Percentiles rank a stretch among this genome's conserved stretches.
These are phyloP conservation scores for Xylaria sp. DNA, from an alignment of 2,329 filamentous ascomycete genomes.

Conservation along the genomic window DNA sequence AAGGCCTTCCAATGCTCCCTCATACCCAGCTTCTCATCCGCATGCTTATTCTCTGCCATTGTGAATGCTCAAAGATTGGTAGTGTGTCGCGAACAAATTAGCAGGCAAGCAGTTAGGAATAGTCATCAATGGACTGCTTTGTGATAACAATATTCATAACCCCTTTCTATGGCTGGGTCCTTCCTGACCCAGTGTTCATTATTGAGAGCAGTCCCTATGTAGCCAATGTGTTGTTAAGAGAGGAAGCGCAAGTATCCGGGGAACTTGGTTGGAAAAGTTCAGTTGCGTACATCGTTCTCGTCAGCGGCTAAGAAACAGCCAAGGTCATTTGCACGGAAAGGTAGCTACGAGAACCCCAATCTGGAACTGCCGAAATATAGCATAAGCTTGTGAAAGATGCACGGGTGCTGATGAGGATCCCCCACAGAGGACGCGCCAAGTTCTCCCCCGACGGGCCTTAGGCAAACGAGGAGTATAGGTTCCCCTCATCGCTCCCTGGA, in stretches of 20 bases:
- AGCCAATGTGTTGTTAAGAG: not conserved
- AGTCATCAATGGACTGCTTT: not conserved
- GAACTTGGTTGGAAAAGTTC: not conserved
- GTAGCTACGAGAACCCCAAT: constrained; percentile 9
- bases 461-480: constrained; percentile 3
- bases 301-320: not conserved
- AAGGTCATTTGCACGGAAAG: not conserved
- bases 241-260: not conserved
- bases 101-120: not conserved
- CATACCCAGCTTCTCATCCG: constrained; percentile 38
- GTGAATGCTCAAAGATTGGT: not conserved
- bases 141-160: not conserved
- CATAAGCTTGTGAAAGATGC: not conserved
- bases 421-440: constrained; percentile 14
- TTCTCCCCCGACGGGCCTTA: constrained; percentile 11
- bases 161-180: not conserved
- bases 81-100: not conserved
- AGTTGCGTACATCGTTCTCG: not conserved
- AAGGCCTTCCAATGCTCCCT: constrained; percentile 47
- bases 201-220: not conserved
- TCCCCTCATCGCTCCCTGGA: constrained; percentile 22
- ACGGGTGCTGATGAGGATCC: constrained; percentile 24
- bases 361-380: constrained; percentile 30
- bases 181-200: not conserved
- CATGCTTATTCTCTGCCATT: constrained; percentile 40